Evolutionary conservation across 164 flowering plant genomes (phyloP).

Genomic region (Dillenia turbinata): DNA sequence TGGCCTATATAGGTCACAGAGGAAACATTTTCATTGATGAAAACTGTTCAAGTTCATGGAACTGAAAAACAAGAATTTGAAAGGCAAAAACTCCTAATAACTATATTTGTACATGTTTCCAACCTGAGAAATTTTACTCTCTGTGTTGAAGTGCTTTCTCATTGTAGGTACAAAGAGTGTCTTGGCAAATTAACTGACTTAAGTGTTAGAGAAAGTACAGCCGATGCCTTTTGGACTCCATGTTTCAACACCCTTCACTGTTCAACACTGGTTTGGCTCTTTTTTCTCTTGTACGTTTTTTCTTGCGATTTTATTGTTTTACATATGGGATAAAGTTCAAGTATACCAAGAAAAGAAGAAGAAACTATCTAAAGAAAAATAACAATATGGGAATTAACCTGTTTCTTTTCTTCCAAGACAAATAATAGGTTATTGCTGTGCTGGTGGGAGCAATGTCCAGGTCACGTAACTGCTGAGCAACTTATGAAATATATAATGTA

Average conservation of each 20-base stretch:
- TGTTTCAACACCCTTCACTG: conserved; percentile 87
- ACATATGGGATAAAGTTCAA: no score
- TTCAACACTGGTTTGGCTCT: conserved; percentile 62
- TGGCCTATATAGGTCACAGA: conserved; percentile 50
- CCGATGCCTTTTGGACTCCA: conserved; percentile 78
- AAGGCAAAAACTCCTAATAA: conserved; percentile 40
- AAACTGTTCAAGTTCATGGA: conserved; percentile 93
- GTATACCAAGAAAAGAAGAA: no score
- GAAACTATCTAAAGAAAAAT: no score
- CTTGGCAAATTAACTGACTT: conserved; percentile 71
- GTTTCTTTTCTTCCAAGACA: no score
- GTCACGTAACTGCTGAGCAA: conserved; percentile 80
- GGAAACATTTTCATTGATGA: conserved; percentile 85
- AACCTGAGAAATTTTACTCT: conserved; percentile 1
- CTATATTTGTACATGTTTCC: no score
- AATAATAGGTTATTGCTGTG: conserved; percentile 72
- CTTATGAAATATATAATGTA: conserved; percentile 89
- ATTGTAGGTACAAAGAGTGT: conserved; percentile 58
- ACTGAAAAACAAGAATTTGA: conserved; percentile 72
- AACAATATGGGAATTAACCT: no score
- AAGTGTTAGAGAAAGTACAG: conserved; percentile 83
- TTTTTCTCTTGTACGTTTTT: no score
- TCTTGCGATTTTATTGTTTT: no score
- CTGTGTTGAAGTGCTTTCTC: no score
- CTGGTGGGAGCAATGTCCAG: conserved; percentile 82